Conservation (phyloP, 2,329 filamentous ascomycete genomes). For the Sclerotinia subarctica region DNA sequence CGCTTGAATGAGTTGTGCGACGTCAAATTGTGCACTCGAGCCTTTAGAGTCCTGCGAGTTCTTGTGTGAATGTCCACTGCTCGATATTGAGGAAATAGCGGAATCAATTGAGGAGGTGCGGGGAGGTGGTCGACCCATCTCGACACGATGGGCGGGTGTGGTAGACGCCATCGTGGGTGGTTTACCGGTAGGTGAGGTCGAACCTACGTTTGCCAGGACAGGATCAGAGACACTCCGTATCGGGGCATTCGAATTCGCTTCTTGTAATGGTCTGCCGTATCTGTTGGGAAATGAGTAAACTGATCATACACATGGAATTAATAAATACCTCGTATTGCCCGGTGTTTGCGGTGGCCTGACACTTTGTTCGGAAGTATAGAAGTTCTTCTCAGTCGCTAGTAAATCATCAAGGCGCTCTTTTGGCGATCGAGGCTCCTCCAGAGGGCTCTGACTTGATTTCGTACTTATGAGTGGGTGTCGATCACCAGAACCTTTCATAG, state of each 20-base stretch:
- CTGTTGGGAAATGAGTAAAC: slow-evolving; percentile 22
- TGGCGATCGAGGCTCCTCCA: slow-evolving; percentile 35
- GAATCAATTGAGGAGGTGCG: slow-evolving; percentile 91
- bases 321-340: slow-evolving; percentile 29
- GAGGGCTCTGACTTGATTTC: slow-evolving; percentile 23
- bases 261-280: slow-evolving; percentile 28
- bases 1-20: slow-evolving; percentile 73
- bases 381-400: slow-evolving; percentile 38
- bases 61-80: slow-evolving; percentile 55
- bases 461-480: slow-evolving; percentile 26
- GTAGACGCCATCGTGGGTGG: slow-evolving; percentile 35
- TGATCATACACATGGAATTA: background rate
- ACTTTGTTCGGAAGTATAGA: slow-evolving; percentile 33
- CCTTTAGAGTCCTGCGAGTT: slow-evolving; percentile 50
- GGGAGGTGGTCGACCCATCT: slow-evolving; percentile 43
- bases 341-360: slow-evolving; percentile 21
- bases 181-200: slow-evolving; percentile 28
- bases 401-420: slow-evolving; percentile 40
- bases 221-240: slow-evolving; percentile 39
- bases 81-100: slow-evolving; percentile 75
- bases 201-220: slow-evolving; percentile 31
- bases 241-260: slow-evolving; percentile 34
- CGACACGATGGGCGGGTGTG: slow-evolving; percentile 32
- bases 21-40: slow-evolving; percentile 64
- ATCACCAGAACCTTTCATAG: slow-evolving; percentile 28